A percentile compares a stretch with the other conserved stretches of the same genome.
Conservation (phyloP, 1,284 basidiomycete species). For the Earliella scabrosa region DNA sequence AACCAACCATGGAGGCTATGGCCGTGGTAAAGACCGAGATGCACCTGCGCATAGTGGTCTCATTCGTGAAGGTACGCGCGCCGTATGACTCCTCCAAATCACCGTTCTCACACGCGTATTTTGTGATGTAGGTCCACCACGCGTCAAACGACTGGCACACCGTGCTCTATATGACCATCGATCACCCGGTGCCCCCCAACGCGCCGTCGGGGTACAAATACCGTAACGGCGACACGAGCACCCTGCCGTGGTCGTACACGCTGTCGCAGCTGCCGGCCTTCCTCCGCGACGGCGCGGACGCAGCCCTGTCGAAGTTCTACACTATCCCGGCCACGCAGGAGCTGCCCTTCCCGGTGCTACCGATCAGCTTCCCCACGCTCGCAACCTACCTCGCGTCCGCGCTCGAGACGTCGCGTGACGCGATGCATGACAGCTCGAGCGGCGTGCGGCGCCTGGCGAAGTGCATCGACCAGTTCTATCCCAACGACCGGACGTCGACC, state of each 20-base stretch:
- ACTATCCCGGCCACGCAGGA: constrained; percentile 63
- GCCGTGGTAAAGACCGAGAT: constrained; percentile 59
- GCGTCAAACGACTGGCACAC: constrained; percentile 68
- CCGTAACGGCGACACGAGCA: constrained; percentile 59
- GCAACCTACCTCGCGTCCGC: constrained; percentile 75
- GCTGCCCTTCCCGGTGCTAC: constrained; percentile 68
- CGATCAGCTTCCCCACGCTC: constrained; percentile 73
- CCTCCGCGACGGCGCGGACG: constrained; percentile 65
- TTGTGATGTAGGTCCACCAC: constrained; percentile 53
- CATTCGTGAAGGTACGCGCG: constrained; percentile 69
- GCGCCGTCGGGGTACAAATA: constrained; percentile 50
- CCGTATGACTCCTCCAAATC: neutral
- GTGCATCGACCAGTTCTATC: constrained; percentile 65
- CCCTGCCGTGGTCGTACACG: constrained; percentile 73
- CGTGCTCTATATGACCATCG: constrained; percentile 75
- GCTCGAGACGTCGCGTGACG: constrained; percentile 66
- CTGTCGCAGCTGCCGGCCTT: constrained; percentile 60
- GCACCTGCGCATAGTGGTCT: constrained; percentile 70
- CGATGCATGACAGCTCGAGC: constrained; percentile 57
- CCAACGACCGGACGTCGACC: constrained; percentile 40
- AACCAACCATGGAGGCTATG: constrained; percentile 70
- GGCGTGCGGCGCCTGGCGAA: constrained; percentile 70
- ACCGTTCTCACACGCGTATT: neutral
- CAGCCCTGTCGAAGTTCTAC: constrained; percentile 66
- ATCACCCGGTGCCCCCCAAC: constrained; percentile 58